A percentile compares a stretch with the other conserved stretches of the same genome.
phyloP scores from a whole-genome alignment of 2,329 filamentous ascomycete genomes.

The Phyllosticta capitalensis region DNA sequence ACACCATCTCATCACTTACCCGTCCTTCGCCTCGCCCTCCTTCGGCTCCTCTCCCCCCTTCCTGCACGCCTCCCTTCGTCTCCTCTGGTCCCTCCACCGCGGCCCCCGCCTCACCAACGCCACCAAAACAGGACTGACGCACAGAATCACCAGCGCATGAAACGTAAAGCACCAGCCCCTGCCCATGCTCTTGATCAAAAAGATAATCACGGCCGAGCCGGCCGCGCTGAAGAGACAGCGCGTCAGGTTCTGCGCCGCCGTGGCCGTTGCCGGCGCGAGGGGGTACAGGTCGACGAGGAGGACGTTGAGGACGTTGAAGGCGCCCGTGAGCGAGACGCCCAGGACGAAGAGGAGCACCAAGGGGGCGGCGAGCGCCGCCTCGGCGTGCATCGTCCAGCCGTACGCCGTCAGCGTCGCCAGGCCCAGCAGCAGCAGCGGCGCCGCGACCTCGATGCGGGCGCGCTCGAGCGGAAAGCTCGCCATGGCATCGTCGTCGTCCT shows the following conservation, averaged over 20 bases:
- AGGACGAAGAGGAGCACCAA: constrained; percentile 43
- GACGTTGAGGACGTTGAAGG: constrained; percentile 39
- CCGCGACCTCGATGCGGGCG: constrained; percentile 28
- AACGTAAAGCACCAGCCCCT: constrained; percentile 40
- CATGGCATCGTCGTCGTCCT: constrained; percentile 34
- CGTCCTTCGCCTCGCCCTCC: neutral
- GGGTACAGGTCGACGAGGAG: constrained; percentile 32
- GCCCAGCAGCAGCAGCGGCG: constrained; percentile 26
- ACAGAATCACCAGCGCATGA: constrained; percentile 31
- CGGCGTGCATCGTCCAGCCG: constrained; percentile 29
- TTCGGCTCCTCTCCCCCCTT: neutral
- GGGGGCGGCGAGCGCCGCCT: constrained; percentile 27
- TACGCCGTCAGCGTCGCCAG: constrained; percentile 25
- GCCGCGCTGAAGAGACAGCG: constrained; percentile 29
- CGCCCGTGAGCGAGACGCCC: constrained; percentile 45
- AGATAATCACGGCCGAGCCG: constrained; percentile 29
- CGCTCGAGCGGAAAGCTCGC: constrained; percentile 37
- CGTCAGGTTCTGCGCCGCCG: constrained; percentile 22
- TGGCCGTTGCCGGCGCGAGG: constrained; percentile 26
- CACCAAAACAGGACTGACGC: constrained; percentile 32
- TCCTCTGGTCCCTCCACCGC: constrained; percentile 34
- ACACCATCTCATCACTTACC: neutral
- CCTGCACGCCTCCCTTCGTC: constrained; percentile 17
- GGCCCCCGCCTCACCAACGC: constrained; percentile 33
- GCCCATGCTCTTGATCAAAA: constrained; percentile 34